Percentiles rank a stretch among this genome's conserved stretches.
These are phyloP conservation scores for Pseudonitzschia delicatissima DNA, from an alignment of 108 stramenopile genomes.

Conservation along the genomic window DNA sequence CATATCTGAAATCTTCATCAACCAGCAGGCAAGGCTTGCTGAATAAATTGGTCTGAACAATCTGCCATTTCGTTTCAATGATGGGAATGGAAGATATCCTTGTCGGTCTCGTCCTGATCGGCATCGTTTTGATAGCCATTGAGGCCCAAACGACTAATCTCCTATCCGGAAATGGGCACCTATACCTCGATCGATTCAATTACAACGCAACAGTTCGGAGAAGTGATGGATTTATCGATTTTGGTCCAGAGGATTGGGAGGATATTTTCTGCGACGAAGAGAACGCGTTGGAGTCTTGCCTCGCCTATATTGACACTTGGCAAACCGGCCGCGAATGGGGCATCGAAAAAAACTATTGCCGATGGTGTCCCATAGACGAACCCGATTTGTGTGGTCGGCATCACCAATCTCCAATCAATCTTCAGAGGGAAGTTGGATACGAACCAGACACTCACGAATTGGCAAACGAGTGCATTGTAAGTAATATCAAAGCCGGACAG, in stretches of 20 bases:
- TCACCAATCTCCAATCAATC: slow-evolving; percentile 39
- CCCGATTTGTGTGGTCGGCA: slow-evolving; percentile 18
- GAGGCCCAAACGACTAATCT: not conserved
- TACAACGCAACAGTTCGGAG: slow-evolving; percentile 5
- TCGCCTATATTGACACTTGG: slow-evolving; percentile 30
- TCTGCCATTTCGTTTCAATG: not conserved
- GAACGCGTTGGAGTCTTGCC: slow-evolving; percentile 10
- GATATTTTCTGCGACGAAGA: slow-evolving; percentile 17
- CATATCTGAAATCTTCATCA: no score
- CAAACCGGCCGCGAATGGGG: slow-evolving; percentile 18
- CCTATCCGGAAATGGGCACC: not conserved
- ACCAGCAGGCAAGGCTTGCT: no score
- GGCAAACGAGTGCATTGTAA: slow-evolving; percentile 15
- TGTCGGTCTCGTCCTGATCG: not conserved
- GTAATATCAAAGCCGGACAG: no score
- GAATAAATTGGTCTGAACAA: no score
- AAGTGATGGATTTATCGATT: slow-evolving; percentile 17
- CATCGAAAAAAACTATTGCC: slow-evolving; percentile 29
- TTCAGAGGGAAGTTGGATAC: slow-evolving; percentile 17
- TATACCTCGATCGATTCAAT: slow-evolving; percentile 15
- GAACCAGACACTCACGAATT: slow-evolving; percentile 6
- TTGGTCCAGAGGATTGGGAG: slow-evolving; percentile 14
- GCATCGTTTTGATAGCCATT: not conserved
- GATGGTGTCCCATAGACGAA: slow-evolving; percentile 32
- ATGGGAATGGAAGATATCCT: not conserved